phyloP scores from a whole-genome alignment of 495 filamentous ascomycete species.

The Parathielavia hyrcaniae region DNA sequence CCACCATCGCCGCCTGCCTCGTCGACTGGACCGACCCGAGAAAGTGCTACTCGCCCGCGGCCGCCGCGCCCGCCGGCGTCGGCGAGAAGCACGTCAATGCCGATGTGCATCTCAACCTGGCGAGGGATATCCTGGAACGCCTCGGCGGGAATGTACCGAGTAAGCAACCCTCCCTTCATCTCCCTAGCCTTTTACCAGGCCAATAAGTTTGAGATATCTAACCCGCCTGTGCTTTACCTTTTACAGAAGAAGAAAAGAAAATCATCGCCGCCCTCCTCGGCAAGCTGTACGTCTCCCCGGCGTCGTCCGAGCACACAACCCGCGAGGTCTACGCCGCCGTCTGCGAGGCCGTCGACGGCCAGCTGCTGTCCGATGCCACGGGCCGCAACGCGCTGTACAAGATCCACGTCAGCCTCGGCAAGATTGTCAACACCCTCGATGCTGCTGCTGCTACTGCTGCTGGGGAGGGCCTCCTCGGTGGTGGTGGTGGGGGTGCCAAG shows the following conservation, averaged over 20 bases:
- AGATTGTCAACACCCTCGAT: constrained; percentile 53
- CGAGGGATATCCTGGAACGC: constrained; percentile 55
- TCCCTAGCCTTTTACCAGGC: constrained; percentile 30
- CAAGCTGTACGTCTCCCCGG: constrained; percentile 72
- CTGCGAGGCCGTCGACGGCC: constrained; percentile 61
- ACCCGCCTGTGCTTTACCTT: background rate
- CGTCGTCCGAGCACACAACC: constrained; percentile 46
- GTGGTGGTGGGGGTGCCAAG: constrained; percentile 10
- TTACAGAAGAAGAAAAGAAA: constrained; percentile 76
- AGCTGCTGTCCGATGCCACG: constrained; percentile 62
- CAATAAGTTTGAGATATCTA: constrained; percentile 21
- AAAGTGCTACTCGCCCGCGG: constrained; percentile 66
- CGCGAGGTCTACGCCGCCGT: constrained; percentile 50
- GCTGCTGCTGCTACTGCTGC: constrained; percentile 40
- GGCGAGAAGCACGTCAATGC: constrained; percentile 53
- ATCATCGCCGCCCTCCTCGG: constrained; percentile 66
- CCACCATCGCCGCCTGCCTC: constrained; percentile 68
- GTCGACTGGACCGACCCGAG: constrained; percentile 96
- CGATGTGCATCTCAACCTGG: constrained; percentile 63
- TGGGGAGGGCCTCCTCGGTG: constrained; percentile 12
- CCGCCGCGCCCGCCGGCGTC: constrained; percentile 42
- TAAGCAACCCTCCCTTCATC: constrained; percentile 42
- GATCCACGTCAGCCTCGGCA: constrained; percentile 59
- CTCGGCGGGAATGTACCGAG: constrained; percentile 49
- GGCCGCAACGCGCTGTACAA: constrained; percentile 73